phyloP scores from a whole-genome alignment of 345 rosid genomes.

The Melaleuca alternifolia region DNA sequence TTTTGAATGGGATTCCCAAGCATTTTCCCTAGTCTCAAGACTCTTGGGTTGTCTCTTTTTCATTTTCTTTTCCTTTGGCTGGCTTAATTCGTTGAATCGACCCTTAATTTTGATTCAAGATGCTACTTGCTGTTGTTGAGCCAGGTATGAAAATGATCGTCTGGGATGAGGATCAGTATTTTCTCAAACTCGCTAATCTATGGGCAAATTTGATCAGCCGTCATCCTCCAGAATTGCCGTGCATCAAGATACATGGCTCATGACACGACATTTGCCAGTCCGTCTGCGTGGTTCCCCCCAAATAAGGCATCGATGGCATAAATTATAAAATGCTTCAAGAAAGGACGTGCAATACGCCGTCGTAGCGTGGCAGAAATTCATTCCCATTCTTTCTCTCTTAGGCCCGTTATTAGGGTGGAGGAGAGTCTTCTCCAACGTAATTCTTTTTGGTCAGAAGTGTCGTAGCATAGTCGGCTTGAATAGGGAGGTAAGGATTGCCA shows the following conservation, averaged over 20 bases:
- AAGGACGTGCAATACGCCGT: background rate
- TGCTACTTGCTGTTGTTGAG: conserved; percentile 4
- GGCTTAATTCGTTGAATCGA: background rate
- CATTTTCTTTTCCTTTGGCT: background rate
- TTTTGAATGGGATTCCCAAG: background rate
- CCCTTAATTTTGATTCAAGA: background rate
- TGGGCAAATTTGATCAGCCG: conserved; percentile 67
- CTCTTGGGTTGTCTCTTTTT: background rate
- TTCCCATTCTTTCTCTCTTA: background rate
- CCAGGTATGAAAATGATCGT: conserved; percentile 49
- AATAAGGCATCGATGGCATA: background rate
- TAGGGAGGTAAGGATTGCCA: background rate
- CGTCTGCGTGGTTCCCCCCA: background rate
- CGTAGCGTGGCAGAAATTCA: background rate
- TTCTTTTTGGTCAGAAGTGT: background rate
- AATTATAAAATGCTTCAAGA: background rate
- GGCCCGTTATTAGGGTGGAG: background rate
- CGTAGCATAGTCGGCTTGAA: background rate
- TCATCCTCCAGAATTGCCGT: conserved; percentile 47
- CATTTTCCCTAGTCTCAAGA: background rate
- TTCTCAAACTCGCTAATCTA: conserved; percentile 58
- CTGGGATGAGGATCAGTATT: conserved; percentile 57
- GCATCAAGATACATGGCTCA: conserved; percentile 4
- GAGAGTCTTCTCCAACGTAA: background rate
- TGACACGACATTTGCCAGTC: background rate